phyloP scores from a whole-genome alignment of 495 filamentous ascomycete genomes.

The Hypoxylon cercidicola region DNA sequence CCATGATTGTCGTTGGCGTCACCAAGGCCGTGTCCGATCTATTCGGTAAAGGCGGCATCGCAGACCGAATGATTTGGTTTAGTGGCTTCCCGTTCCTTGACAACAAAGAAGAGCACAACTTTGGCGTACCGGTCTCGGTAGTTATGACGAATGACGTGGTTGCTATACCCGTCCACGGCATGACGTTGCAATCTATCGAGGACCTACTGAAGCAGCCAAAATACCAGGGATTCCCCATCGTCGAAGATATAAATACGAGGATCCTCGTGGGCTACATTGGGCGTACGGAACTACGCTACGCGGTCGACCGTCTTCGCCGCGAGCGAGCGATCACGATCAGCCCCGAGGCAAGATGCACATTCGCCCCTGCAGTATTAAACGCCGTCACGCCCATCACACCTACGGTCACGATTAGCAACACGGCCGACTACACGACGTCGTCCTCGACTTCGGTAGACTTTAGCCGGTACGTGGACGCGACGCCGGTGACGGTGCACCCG shows the following conservation, averaged over 20 bases:
- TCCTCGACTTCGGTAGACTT: constrained; percentile 80
- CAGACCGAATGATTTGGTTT: constrained; percentile 99
- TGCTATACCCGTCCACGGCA: constrained; percentile 77
- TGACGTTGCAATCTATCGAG: constrained; percentile 78
- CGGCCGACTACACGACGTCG: constrained; percentile 43
- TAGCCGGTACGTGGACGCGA: constrained; percentile 86
- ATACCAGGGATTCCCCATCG: constrained; percentile 95
- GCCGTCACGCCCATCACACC: constrained; percentile 63
- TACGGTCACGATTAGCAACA: constrained; percentile 68
- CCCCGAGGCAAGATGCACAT: constrained; percentile 75
- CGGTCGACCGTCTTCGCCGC: constrained; percentile 84
- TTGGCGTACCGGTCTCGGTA: constrained; percentile 92
- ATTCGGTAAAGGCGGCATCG: constrained; percentile 95
- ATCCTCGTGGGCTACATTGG: constrained; percentile 92
- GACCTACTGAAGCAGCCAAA: constrained; percentile 79
- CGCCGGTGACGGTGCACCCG: constrained; percentile 90
- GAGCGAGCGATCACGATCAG: constrained; percentile 75
- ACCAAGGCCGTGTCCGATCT: constrained; percentile 94
- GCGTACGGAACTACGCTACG: constrained; percentile 91
- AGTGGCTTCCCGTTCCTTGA: constrained; percentile 98
- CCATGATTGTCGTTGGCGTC: constrained; percentile 98
- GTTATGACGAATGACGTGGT: constrained; percentile 87
- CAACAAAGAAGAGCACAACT: constrained; percentile 97
- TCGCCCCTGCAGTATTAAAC: constrained; percentile 70
- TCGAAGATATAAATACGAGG: constrained; percentile 77